Evolutionary conservation across 1,284 basidiomycete genomes (phyloP).

Genomic region (Nidula niveotomentosa): DNA sequence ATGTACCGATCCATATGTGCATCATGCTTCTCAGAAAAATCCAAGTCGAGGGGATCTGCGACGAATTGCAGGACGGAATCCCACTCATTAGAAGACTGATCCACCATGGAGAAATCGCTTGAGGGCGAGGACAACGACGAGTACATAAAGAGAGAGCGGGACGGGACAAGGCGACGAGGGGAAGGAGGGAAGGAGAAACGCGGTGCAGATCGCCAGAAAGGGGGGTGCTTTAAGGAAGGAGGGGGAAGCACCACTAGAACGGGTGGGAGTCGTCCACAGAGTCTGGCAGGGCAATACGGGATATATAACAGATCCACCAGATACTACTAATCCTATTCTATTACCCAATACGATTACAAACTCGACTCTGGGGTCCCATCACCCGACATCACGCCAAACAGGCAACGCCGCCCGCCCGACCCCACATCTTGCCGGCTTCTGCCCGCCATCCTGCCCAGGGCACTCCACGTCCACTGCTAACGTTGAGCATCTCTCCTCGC

Average conservation of each 20-base stretch:
- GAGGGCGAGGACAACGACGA: neutral
- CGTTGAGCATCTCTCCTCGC: neutral
- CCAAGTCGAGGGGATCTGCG: slow-evolving; percentile 49
- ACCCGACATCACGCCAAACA: too few species aligned
- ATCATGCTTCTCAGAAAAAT: slow-evolving; percentile 25
- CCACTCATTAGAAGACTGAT: slow-evolving; percentile 42
- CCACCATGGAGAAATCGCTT: slow-evolving; percentile 30
- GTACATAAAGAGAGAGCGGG: neutral
- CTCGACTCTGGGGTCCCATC: too few species aligned
- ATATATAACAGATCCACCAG: too few species aligned
- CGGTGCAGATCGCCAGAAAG: neutral
- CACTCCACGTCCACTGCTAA: too few species aligned
- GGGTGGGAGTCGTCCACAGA: too few species aligned
- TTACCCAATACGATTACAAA: too few species aligned
- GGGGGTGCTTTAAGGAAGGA: neutral
- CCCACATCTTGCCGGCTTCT: neutral
- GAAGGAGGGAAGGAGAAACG: neutral
- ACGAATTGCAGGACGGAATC: slow-evolving; percentile 63
- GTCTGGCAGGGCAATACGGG: neutral
- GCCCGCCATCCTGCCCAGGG: neutral
- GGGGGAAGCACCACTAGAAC: too few species aligned
- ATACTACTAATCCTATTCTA: too few species aligned
- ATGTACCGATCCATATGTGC: neutral
- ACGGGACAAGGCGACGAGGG: slow-evolving; percentile 6
- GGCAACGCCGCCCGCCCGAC: neutral